Conservation (phyloP, 352 stramenopile genomes). For the Globisporangium barbulae region DNA sequence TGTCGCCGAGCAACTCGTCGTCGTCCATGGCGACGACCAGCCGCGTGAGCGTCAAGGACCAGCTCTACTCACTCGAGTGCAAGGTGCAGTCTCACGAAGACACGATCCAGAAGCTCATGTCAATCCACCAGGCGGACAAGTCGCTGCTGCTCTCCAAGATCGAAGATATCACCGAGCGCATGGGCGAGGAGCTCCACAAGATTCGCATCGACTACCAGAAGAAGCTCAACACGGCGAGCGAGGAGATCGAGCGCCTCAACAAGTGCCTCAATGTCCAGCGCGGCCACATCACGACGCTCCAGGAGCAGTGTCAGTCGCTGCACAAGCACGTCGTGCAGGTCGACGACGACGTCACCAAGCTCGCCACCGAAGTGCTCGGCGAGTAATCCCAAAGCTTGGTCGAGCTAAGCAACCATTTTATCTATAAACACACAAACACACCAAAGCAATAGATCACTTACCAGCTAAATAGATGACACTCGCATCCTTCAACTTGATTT, state of each 20-base stretch:
- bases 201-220: slow-evolving; percentile 79
- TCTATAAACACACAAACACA: slow-evolving; percentile 4
- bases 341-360: slow-evolving; percentile 83
- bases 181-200: slow-evolving; percentile 73
- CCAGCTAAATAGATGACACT: slow-evolving; percentile 6
- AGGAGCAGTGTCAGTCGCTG: slow-evolving; percentile 80
- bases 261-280: slow-evolving; percentile 84
- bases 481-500: background rate
- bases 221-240: slow-evolving; percentile 74
- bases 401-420: background rate
- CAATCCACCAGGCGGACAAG: slow-evolving; percentile 80
- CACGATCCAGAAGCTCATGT: slow-evolving; percentile 83
- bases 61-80: slow-evolving; percentile 74
- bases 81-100: slow-evolving; percentile 80
- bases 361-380: slow-evolving; percentile 75
- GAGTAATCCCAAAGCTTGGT: slow-evolving; percentile 30
- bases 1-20: slow-evolving; percentile 54
- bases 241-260: slow-evolving; percentile 82
- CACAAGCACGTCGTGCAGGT: slow-evolving; percentile 85
- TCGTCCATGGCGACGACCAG: slow-evolving; percentile 26
- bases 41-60: slow-evolving; percentile 76
- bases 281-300: slow-evolving; percentile 77
- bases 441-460: background rate
- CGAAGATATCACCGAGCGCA: slow-evolving; percentile 78
- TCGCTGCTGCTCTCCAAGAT: slow-evolving; percentile 73